phyloP scores from a whole-genome alignment of 192 early-diverging fungal species.

The Phycomyces blakesleeanus region DNA sequence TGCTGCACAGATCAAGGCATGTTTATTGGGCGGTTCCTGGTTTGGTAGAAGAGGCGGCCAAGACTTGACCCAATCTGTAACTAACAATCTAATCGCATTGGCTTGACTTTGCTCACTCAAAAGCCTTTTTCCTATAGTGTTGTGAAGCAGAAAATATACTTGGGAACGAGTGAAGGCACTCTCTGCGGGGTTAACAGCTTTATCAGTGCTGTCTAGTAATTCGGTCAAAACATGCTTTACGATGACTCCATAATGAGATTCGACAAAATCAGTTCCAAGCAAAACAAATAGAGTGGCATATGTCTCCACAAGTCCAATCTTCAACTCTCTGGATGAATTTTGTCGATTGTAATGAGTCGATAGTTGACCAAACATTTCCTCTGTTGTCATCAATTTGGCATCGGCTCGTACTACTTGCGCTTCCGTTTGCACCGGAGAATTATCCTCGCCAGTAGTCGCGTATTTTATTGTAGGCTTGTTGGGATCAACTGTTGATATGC shows the following conservation, averaged over 20 bases:
- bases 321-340: constrained; percentile 63
- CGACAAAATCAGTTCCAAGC: constrained; percentile 68
- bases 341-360: constrained; percentile 54
- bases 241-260: constrained; percentile 70
- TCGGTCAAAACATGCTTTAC: constrained; percentile 63
- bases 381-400: constrained; percentile 45
- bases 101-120: constrained; percentile 79
- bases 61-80: constrained; percentile 55
- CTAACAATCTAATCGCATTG: constrained; percentile 58
- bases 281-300: constrained; percentile 70
- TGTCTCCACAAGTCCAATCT: constrained; percentile 74
- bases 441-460: constrained; percentile 14
- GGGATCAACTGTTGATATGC: constrained; percentile 28
- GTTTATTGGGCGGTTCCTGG: constrained; percentile 48
- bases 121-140: constrained; percentile 69
- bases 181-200: constrained; percentile 48
- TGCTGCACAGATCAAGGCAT: constrained; percentile 64
- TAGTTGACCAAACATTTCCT: constrained; percentile 68
- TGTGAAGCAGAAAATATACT: constrained; percentile 61
- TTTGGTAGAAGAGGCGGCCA: constrained; percentile 51
- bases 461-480: constrained; percentile 33
- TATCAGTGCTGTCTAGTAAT: constrained; percentile 51
- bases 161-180: constrained; percentile 56
- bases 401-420: constrained; percentile 12
- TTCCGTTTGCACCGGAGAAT: background rate